Evolutionary conservation across 495 filamentous ascomycete genomes (phyloP), one percentile per base, ranked within the genome.

Genomic region (Stereocaulon alpinum): DNA sequence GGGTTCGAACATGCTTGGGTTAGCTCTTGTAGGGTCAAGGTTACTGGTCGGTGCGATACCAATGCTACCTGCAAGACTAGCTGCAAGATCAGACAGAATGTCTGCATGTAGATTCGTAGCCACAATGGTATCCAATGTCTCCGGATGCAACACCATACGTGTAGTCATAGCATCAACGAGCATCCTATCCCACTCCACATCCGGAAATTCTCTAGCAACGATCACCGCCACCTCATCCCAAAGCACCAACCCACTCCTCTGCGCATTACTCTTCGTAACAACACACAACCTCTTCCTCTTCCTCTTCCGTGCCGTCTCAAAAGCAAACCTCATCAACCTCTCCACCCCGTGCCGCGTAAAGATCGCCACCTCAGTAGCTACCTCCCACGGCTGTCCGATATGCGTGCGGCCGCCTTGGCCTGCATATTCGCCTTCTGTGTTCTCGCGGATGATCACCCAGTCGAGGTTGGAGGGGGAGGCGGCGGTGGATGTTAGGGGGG

Each of bases 1-100:
- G 0, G 82, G 82, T 75, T 85, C 82, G 61, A 86, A 86, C 78
- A 86, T 83, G 49, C 75, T 80, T 2, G 83, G 83, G 58, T 78
- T 73, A 66, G 76, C 56, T 32, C 82, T 71, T 7, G 80, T 85
- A 3, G 83, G 82, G 64, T 86, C 83, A 7, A 86, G 75, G 62
- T 86, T 86, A 43, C 76, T 80, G 0, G 79, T 81, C n/a, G 83
- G 80, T 6, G 78, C 79, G 52, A 82, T 79, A 12, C 79, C 78
- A 63, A 81, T 81, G 15, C 74, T 77, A 2, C 78, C 79, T n/a
- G 76, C 78, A 40, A 82, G 70, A 2, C 76, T 71, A 45, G 78
- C 79, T 4, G 82, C 82, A 17, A 86, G 65, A 64, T 82, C 80
- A 27, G 77, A 80, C 11, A 82, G 72, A 41, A 81, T 81, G 63